Base-by-base conservation (phyloP, 495 filamentous ascomycete species). In the Aspergillus leporis region DNA sequence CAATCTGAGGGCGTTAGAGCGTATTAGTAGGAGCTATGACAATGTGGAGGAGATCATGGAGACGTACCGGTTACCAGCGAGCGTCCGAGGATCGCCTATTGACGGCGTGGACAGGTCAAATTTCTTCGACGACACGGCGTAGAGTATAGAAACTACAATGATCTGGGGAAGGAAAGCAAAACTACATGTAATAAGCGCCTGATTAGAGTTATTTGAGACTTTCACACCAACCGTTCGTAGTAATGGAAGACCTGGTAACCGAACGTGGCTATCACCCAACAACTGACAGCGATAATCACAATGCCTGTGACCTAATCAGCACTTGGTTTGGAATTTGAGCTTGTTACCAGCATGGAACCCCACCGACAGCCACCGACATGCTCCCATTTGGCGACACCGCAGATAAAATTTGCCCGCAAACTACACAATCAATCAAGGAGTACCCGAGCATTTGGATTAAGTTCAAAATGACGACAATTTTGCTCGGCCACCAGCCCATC, bases 401-500 rank as follows among this genome's bases (percentile, higher is more conserved):
- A 22, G 85, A 88, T 4, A 93, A 72, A 16, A 92, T 90, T 64
- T 92, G 88, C 1, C 90, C 90, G 2, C 86, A 83, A 21, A 92
- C 81, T 21, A 92, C 85, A 51, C 81, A 85, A 64, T 87, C 84
- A 56, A 92, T 84, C 71, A 91, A 70, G 49, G 81, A 77, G 60
- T 91, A 93, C 12, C 89, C 89, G 23, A 90, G 73, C 70, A 90
- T 81, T 53, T 90, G 79, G 41, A 91, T 81, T 16, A 92, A 72
- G 60, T 91, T 90, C 53, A 93, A 73, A 18, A 90, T 56, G 14
- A 89, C 87, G 36, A 90, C 80, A 8, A 92, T 70, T 71, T 91
- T 91, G 62, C 83, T 84, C 1, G 90, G 89, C 85, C 87, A 92
- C 84, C 88, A 92, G 31, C 89, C 90, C 83, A 91, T 91, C 23